Base-by-base conservation (phyloP, 2,329 filamentous ascomycete genomes). In the Neopestalotiopsis clavispora region DNA sequence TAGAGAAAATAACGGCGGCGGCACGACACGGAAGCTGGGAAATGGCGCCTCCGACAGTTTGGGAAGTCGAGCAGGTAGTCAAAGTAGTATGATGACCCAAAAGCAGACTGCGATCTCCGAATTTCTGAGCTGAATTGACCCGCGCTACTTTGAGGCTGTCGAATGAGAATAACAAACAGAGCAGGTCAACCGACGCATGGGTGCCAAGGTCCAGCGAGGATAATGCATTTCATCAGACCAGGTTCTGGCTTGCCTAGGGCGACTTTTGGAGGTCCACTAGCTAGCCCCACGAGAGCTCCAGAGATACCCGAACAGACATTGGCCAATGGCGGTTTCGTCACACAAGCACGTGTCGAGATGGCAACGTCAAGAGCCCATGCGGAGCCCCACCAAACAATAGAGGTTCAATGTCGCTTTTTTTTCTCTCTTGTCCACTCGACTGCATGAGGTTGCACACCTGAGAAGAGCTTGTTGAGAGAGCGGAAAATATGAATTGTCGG, bases 321-420 rank as follows among this genome's bases (percentile, higher is more conserved):
- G 63, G 49, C 63, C 63, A 66, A 66, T 66, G 14, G 49, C 13
- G 3, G 45, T 57, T 14, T 17, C 63, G 49, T 56, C 14, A 66
- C 28, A 32, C 63, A 13, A 7, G 32, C 63, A 66, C 63, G 63
- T 66, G 63, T 17, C 62, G n/a, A 30, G n/a, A 52, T 52, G 45
- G 45, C 45, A 52, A 52, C 45, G 17, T 52, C 45, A 20, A 52
- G 14, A n/a, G 45, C 45, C 45, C 45, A 7, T 52, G 14, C 7
- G n/a, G 14, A n/a, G 45, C 45, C 45, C 45, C 45, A 23, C 45
- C 6, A 52, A 20, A 52, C 45, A 52, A 23, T 52, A 23, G 17
- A 52, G 14, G 20, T n/a, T 13, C 4, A 49, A 49, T 14, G 42
- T 5, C 42, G n/a, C 34, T 38, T 10, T 38, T 38, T 38, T 38